Conservation (phyloP, 1,139 yeast species). For the Geotrichum klebahnii region DNA sequence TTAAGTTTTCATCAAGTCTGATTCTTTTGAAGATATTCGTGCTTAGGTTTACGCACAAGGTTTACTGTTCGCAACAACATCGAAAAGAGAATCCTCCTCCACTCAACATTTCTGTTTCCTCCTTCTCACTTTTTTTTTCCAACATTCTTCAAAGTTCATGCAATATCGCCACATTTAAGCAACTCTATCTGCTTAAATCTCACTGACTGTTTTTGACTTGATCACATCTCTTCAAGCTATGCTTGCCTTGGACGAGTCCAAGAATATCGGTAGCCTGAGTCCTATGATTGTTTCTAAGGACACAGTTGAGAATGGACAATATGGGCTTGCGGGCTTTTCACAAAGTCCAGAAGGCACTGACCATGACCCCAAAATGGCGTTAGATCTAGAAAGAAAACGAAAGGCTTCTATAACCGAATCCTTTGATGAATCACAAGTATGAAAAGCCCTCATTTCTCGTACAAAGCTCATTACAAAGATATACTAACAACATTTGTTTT, state of each 20-base stretch:
- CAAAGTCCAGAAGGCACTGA: neutral
- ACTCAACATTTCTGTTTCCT: slow-evolving; percentile 15
- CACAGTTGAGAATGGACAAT: neutral
- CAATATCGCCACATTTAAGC: neutral
- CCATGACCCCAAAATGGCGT: neutral
- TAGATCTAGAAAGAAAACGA: neutral
- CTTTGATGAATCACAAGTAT: slow-evolving; percentile 1
- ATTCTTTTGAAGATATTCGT: neutral
- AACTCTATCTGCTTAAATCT: neutral
- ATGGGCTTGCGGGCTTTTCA: neutral
- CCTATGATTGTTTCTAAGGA: slow-evolving; percentile 10
- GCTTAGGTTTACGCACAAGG: slow-evolving; percentile 18
- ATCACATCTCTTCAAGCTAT: neutral
- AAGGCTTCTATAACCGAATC: slow-evolving; percentile 1
- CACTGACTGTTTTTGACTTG: neutral
- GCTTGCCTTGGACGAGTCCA: slow-evolving; percentile 6
- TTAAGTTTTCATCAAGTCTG: neutral
- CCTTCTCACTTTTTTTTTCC: slow-evolving; percentile 11
- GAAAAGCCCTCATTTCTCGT: too few relatives aligned
- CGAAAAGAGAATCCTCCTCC: slow-evolving; percentile 12
- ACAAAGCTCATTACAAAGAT: neutral
- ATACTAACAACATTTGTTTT: neutral
- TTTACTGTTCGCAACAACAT: slow-evolving; percentile 1
- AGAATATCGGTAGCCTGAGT: slow-evolving; percentile 4
- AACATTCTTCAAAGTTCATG: neutral